Conservation (phyloP, 139 green algal species). For the Chlamydomonas incerta region DNA sequence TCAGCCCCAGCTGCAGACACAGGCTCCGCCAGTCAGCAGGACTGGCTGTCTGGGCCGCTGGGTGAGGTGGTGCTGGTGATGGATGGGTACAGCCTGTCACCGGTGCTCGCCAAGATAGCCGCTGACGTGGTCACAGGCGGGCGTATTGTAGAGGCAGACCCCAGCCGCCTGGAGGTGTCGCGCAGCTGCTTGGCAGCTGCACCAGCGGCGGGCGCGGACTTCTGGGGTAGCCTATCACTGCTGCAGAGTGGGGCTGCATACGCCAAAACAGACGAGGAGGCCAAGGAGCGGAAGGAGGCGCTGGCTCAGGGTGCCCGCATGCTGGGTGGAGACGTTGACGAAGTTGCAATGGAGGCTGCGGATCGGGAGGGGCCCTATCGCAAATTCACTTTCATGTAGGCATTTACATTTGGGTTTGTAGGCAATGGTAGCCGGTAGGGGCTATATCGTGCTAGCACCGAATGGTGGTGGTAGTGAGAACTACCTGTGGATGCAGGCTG, state of each 20-base stretch:
- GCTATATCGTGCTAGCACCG: no score
- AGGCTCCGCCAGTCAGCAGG: background rate
- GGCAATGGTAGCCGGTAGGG: no score
- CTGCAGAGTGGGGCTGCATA: constrained; percentile 4
- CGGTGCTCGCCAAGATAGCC: constrained; percentile 39
- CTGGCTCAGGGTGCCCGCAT: background rate
- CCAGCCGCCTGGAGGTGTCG: background rate
- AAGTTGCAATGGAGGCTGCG: no score
- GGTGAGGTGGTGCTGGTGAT: background rate
- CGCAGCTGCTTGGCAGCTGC: background rate
- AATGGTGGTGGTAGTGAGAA: no score
- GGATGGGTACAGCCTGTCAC: constrained; percentile 34
- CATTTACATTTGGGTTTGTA: no score
- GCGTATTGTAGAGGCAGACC: background rate
- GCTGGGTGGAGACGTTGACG: background rate
- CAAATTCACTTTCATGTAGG: no score
- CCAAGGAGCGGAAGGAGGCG: constrained; percentile 11
- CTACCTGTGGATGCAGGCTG: no score
- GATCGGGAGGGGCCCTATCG: no score
- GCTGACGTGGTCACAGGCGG: constrained; percentile 26
- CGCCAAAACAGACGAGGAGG: background rate
- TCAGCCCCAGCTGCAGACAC: background rate
- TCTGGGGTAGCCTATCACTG: background rate
- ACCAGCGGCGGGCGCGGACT: background rate
- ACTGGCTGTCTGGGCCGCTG: background rate